Conservation (phyloP, 768 basidiomycete genomes). For the Lentinula guzmanii region DNA sequence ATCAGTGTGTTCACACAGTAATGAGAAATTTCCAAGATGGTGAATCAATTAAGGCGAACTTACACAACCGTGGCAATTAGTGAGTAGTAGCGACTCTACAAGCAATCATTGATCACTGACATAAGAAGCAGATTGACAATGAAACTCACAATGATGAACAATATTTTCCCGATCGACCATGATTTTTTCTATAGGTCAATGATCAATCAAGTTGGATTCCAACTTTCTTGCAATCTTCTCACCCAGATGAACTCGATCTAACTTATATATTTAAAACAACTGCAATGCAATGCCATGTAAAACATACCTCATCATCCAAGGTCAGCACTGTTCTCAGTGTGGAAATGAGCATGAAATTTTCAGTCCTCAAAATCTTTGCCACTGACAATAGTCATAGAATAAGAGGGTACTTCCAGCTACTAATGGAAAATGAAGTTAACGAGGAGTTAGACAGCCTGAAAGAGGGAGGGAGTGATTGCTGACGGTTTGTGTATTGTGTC, state of each 20-base stretch:
- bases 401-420: not conserved
- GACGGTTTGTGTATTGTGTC: not conserved
- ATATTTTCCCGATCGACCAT: conserved; percentile 47
- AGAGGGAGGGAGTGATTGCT: not conserved
- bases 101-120: too few relatives aligned
- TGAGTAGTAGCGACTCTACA: conserved; percentile 54
- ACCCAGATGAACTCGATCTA: conserved; percentile 56
- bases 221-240: not conserved
- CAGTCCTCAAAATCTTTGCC: not conserved
- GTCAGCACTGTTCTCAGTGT: not conserved
- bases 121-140: not conserved
- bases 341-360: not conserved
- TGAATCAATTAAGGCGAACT: conserved; percentile 13
- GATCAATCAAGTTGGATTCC: not conserved
- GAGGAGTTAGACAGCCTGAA: not conserved
- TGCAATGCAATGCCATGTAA: not conserved
- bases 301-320: not conserved
- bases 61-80: conserved; percentile 40
- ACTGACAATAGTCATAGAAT: not conserved
- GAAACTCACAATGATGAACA: conserved; percentile 45
- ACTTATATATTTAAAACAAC: not conserved
- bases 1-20: too few relatives aligned
- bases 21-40: too few relatives aligned
- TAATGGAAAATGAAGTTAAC: not conserved
- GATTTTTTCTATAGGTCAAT: conserved; percentile 31